A percentile compares a stretch with the other conserved stretches of the same genome.
Evolutionary conservation across 805 yeast genomes (phyloP).

Genomic region (Starmerella kuoi): DNA sequence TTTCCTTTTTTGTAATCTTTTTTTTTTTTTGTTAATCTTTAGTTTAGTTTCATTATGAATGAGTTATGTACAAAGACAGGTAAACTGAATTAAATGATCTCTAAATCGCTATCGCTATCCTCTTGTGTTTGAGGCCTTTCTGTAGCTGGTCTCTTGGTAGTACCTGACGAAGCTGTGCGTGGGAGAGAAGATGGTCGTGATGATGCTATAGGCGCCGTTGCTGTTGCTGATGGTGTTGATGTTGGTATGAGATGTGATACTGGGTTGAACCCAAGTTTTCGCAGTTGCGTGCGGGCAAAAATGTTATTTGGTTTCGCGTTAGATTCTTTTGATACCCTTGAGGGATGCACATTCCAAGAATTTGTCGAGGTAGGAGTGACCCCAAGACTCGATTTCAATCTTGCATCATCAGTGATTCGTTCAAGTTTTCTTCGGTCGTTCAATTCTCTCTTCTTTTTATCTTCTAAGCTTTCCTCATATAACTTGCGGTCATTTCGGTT

Average conservation of each 20-base stretch:
- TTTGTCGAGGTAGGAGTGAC: too few relatives aligned
- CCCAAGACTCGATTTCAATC: conserved; percentile 30
- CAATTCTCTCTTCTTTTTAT: conserved; percentile 27
- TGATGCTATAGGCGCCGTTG: neutral
- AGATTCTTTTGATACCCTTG: too few relatives aligned
- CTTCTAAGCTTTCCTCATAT: conserved; percentile 33
- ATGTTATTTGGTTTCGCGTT: neutral
- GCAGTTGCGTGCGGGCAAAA: conserved; percentile 1
- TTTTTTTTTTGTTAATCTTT: too few relatives aligned
- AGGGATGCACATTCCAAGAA: too few relatives aligned
- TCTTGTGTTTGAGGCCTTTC: neutral
- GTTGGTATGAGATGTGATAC: too few relatives aligned
- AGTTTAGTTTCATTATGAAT: too few relatives aligned
- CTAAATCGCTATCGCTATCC: conserved; percentile 19
- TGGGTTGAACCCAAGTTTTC: conserved; percentile 6
- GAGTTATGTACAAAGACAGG: too few relatives aligned
- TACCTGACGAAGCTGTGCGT: neutral
- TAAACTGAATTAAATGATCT: too few relatives aligned
- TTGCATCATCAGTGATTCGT: conserved; percentile 24
- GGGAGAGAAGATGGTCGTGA: neutral
- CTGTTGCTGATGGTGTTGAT: neutral
- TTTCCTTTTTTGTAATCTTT: neutral
- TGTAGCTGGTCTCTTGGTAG: neutral
- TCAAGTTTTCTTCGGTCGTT: conserved; percentile 22
- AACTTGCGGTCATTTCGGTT: conserved; percentile 36